phyloP scores from a whole-genome alignment of 306 rosid genomes.

The Glycine tomentella region DNA sequence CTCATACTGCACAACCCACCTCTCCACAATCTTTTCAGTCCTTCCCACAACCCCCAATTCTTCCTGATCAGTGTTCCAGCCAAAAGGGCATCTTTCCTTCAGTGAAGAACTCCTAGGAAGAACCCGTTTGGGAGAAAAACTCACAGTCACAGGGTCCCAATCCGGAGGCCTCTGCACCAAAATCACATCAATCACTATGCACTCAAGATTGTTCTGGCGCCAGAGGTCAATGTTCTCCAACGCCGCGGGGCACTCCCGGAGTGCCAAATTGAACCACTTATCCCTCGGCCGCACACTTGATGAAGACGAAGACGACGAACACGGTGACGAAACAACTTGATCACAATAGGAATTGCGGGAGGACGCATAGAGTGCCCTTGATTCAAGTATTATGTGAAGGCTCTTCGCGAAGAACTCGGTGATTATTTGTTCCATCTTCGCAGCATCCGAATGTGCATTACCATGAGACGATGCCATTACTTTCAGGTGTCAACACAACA shows the following conservation, averaged over 20 bases:
- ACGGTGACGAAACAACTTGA: constrained; percentile 66
- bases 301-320: constrained; percentile 74
- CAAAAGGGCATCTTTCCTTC: constrained; percentile 56
- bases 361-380: constrained; percentile 68
- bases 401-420: constrained; percentile 83
- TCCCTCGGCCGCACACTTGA: constrained; percentile 84
- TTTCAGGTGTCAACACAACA: constrained; percentile 15
- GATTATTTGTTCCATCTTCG: constrained; percentile 74
- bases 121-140: constrained; percentile 61
- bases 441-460: constrained; percentile 72
- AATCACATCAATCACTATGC: constrained; percentile 77
- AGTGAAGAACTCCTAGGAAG: constrained; percentile 51
- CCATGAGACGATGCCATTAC: constrained; percentile 72
- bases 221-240: constrained; percentile 73
- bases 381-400: constrained; percentile 79
- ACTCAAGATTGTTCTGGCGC: constrained; percentile 73
- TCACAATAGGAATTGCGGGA: constrained; percentile 71
- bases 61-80: constrained; percentile 62
- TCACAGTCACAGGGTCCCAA: background rate
- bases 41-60: constrained; percentile 56
- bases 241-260: constrained; percentile 73
- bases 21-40: constrained; percentile 80
- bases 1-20: constrained; percentile 86
- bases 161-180: constrained; percentile 65
- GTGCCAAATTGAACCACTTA: constrained; percentile 87